These are phyloP conservation scores for Cylindrodendrum hubeiense DNA, from an alignment of 2,329 filamentous ascomycete genomes.

Conservation along the genomic window DNA sequence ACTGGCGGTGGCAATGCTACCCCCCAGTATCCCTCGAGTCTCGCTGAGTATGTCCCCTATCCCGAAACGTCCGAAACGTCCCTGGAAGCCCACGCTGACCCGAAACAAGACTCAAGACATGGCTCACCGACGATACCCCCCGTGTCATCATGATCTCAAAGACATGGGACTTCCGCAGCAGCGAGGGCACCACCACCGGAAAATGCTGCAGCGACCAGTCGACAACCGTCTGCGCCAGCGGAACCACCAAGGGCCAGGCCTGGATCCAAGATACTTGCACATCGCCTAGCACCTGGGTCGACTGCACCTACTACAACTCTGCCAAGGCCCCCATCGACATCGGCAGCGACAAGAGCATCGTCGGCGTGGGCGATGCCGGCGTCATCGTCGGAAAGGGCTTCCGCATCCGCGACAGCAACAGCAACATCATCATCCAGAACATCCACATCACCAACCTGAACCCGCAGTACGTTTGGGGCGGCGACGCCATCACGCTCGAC, in stretches of 20 bases:
- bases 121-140: conserved; percentile 64
- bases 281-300: conserved; percentile 65
- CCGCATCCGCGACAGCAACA: conserved; percentile 58
- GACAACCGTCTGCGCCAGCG: conserved; percentile 15
- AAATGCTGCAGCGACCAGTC: conserved; percentile 68
- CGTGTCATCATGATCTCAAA: conserved; percentile 70
- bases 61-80: not conserved
- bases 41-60: conserved; percentile 60
- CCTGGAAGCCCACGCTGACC: not conserved
- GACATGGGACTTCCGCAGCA: conserved; percentile 65
- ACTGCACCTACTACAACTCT: conserved; percentile 62
- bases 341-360: conserved; percentile 67
- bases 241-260: conserved; percentile 14
- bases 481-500: conserved; percentile 66
- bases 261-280: conserved; percentile 57
- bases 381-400: conserved; percentile 69
- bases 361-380: conserved; percentile 64
- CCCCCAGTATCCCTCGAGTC: conserved; percentile 65
- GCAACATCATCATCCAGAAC: conserved; percentile 71
- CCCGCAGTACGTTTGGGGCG: conserved; percentile 69
- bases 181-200: conserved; percentile 63
- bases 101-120: conserved; percentile 48
- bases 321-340: conserved; percentile 62
- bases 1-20: conserved; percentile 70
- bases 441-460: conserved; percentile 66